phyloP scores from a whole-genome alignment of 192 early-diverging fungal species.

The Anaeromyces robustus region DNA sequence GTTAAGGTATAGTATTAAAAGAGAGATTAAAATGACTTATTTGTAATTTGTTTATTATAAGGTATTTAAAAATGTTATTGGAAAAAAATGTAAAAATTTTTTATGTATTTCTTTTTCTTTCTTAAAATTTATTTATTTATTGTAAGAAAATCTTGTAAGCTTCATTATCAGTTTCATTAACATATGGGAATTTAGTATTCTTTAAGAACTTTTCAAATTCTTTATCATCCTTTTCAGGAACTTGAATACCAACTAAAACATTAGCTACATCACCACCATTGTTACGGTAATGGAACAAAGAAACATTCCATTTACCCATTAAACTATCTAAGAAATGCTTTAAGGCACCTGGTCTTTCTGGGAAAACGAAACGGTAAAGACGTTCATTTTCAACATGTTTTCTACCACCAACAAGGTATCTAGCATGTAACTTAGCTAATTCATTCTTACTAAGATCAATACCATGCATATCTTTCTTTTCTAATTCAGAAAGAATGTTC shows the following conservation, averaged over 20 bases:
- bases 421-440: slow-evolving; percentile 89
- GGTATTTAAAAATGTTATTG: too few species aligned
- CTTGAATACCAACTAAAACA: slow-evolving; percentile 87
- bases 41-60: too few species aligned
- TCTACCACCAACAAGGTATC: slow-evolving; percentile 83
- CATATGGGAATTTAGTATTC: slow-evolving; percentile 67
- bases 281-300: slow-evolving; percentile 93
- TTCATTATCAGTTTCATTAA: slow-evolving; percentile 84
- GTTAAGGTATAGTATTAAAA: too few species aligned
- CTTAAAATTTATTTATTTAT: slow-evolving; percentile 33
- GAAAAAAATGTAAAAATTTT: too few species aligned
- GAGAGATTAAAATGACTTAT: too few species aligned
- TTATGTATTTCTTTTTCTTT: background rate
- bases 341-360: slow-evolving; percentile 85
- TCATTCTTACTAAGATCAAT: slow-evolving; percentile 84
- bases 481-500: slow-evolving; percentile 45
- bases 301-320: slow-evolving; percentile 53
- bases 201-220: slow-evolving; percentile 63
- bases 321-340: slow-evolving; percentile 67
- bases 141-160: slow-evolving; percentile 70
- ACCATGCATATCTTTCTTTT: slow-evolving; percentile 43
- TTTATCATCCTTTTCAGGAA: slow-evolving; percentile 40
- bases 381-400: slow-evolving; percentile 62
- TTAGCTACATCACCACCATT: slow-evolving; percentile 88
- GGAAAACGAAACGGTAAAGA: slow-evolving; percentile 89